Percentiles rank a stretch among this genome's conserved stretches.
Conservation (phyloP, 768 basidiomycete species). For the Guyanaporus albipodus region DNA sequence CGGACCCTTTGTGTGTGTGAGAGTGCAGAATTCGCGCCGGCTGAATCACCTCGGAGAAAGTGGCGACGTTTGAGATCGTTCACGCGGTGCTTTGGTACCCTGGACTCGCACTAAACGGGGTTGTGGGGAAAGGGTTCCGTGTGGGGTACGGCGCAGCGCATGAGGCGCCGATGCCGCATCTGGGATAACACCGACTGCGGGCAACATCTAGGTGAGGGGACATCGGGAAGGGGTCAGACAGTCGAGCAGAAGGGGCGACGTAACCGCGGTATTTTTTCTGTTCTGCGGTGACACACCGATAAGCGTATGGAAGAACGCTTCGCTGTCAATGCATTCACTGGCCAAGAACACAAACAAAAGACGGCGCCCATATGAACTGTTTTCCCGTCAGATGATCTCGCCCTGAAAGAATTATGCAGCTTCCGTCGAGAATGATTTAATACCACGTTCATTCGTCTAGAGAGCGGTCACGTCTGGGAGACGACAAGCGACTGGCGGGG, state of each 20-base stretch:
- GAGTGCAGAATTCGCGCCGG: conserved; percentile 64
- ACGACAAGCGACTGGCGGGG: conserved; percentile 1
- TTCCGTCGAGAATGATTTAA: conserved; percentile 20
- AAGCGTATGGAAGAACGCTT: conserved; percentile 1
- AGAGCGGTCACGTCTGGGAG: conserved; percentile 5
- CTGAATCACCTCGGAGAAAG: conserved; percentile 59
- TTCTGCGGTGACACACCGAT: conserved; percentile 16
- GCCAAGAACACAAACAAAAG: conserved; percentile 15
- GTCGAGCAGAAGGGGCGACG: conserved; percentile 14
- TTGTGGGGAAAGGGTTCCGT: conserved; percentile 62
- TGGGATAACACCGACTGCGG: conserved; percentile 45
- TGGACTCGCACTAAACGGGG: conserved; percentile 61
- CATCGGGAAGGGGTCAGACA: conserved; percentile 36
- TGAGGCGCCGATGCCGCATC: conserved; percentile 62
- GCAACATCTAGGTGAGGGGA: conserved; percentile 40
- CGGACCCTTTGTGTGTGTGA: conserved; percentile 51
- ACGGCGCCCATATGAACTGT: conserved; percentile 19
- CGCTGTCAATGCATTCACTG: conserved; percentile 27
- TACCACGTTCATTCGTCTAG: conserved; percentile 8
- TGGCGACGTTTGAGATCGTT: conserved; percentile 50
- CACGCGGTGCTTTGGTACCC: conserved; percentile 60
- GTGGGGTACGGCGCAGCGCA: conserved; percentile 38
- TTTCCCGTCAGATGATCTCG: conserved; percentile 24
- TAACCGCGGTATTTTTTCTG: conserved; percentile 34
- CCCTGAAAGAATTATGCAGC: conserved; percentile 20